Percentiles rank a stretch among this genome's conserved stretches.
phyloP scores from a whole-genome alignment of 352 stramenopile genomes.

The Globisporangium uncinulatum region DNA sequence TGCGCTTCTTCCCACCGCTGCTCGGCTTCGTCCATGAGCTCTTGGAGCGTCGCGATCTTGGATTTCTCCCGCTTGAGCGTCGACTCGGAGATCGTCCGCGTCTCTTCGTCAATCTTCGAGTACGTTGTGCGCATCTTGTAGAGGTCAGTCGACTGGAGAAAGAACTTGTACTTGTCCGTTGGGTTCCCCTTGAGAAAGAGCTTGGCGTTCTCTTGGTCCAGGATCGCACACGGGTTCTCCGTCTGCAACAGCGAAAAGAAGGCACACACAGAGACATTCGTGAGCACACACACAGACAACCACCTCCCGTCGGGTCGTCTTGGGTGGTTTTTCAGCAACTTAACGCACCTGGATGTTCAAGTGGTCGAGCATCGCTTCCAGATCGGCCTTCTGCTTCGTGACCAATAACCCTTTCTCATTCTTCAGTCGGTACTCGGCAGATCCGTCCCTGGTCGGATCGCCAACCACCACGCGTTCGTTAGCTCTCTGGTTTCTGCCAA shows the following conservation, averaged over 20 bases:
- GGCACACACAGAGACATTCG: slow-evolving; percentile 20
- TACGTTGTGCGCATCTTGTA: slow-evolving; percentile 89
- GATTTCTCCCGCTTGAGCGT: slow-evolving; percentile 55
- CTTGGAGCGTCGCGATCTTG: slow-evolving; percentile 51
- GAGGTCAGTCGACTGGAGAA: slow-evolving; percentile 94
- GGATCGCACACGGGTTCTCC: slow-evolving; percentile 95
- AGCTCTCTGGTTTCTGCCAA: too few species aligned
- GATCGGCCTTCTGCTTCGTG: slow-evolving; percentile 88
- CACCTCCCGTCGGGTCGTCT: too few species aligned
- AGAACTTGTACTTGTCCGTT: slow-evolving; percentile 97
- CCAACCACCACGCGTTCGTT: too few species aligned
- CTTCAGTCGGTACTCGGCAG: slow-evolving; percentile 70
- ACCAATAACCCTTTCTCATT: slow-evolving; percentile 49
- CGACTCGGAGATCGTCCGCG: slow-evolving; percentile 49
- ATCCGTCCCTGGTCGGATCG: slow-evolving; percentile 48
- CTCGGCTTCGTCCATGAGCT: slow-evolving; percentile 58
- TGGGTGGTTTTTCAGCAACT: too few species aligned
- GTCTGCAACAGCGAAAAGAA: too few species aligned
- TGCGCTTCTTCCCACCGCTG: slow-evolving; percentile 74
- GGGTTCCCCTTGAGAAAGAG: slow-evolving; percentile 95
- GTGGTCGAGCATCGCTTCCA: slow-evolving; percentile 93
- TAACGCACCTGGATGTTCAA: slow-evolving; percentile 80
- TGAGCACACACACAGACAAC: too few species aligned
- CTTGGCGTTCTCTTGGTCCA: slow-evolving; percentile 98
- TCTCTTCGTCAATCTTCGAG: slow-evolving; percentile 84